Evolutionary conservation across 768 basidiomycete genomes (phyloP).

Genomic region (Gyrodon lividus): DNA sequence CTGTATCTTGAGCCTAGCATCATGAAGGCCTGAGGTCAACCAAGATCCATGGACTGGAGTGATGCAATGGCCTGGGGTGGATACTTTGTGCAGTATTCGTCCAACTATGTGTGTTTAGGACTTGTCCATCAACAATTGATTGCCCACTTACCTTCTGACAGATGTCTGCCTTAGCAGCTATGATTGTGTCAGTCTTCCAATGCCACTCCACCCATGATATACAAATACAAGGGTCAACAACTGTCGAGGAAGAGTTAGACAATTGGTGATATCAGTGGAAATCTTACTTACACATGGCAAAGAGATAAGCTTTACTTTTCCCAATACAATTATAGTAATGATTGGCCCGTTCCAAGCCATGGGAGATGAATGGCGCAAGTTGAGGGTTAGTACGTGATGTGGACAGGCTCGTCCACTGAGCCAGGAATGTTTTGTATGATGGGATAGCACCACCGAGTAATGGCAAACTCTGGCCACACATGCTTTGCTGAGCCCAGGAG

Average conservation of each 20-base stretch:
- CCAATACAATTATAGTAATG: background rate
- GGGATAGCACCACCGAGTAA: background rate
- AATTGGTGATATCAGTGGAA: background rate
- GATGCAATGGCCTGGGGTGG: background rate
- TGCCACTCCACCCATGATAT: background rate
- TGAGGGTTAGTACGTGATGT: background rate
- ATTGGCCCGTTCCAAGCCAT: background rate
- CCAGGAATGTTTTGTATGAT: background rate
- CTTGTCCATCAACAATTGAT: background rate
- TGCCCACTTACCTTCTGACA: background rate
- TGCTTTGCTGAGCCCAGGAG: background rate
- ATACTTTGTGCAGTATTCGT: background rate
- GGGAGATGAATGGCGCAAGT: background rate
- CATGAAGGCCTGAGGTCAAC: background rate
- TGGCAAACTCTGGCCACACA: conserved; percentile 1
- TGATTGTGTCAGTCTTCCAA: background rate
- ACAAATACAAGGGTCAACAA: background rate
- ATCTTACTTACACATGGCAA: conserved; percentile 6
- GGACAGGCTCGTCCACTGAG: background rate
- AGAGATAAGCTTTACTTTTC: background rate
- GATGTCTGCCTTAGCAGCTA: background rate
- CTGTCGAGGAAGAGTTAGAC: background rate
- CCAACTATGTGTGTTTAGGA: background rate
- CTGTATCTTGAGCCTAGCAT: background rate
- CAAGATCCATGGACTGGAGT: background rate